These are phyloP conservation scores for Puccinia triticina DNA, from an alignment of 1,284 basidiomycete genomes.

Conservation along the genomic window DNA sequence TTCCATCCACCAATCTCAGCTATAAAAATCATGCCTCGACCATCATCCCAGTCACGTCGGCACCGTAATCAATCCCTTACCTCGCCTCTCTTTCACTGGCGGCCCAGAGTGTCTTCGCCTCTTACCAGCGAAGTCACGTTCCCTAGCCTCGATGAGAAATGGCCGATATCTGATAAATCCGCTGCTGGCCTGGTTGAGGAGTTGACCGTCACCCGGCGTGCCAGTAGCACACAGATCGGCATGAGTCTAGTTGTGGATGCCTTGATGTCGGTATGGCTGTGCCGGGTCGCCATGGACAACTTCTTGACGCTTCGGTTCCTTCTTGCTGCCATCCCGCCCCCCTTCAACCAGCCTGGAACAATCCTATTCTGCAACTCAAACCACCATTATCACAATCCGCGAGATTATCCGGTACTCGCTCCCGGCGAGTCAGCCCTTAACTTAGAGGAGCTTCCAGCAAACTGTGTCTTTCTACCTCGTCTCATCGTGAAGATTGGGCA, in stretches of 20 bases:
- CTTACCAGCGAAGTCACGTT: conserved; percentile 43
- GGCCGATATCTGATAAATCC: conserved; percentile 11
- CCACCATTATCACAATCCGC: neutral
- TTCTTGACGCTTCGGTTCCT: conserved; percentile 21
- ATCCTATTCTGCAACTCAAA: conserved; percentile 42
- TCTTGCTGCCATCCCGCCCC: conserved; percentile 32
- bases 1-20: neutral
- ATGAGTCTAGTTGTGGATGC: conserved; percentile 35
- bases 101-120: conserved; percentile 44
- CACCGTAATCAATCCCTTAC: conserved; percentile 14
- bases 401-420: conserved; percentile 35
- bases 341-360: conserved; percentile 33
- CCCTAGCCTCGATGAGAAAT: conserved; percentile 37
- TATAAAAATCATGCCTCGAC: conserved; percentile 13
- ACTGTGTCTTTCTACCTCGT: conserved; percentile 40
- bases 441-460: conserved; percentile 37
- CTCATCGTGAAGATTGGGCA: conserved; percentile 30
- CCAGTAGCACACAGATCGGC: conserved; percentile 23
- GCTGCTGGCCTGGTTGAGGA: conserved; percentile 3
- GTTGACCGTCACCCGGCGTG: neutral
- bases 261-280: conserved; percentile 33
- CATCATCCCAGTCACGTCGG: conserved; percentile 25
- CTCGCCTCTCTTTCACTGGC: conserved; percentile 37
- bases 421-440: neutral
- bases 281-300: conserved; percentile 42